phyloP scores from a whole-genome alignment of 2,329 filamentous ascomycete genomes.

The Diaporthe sp. region DNA sequence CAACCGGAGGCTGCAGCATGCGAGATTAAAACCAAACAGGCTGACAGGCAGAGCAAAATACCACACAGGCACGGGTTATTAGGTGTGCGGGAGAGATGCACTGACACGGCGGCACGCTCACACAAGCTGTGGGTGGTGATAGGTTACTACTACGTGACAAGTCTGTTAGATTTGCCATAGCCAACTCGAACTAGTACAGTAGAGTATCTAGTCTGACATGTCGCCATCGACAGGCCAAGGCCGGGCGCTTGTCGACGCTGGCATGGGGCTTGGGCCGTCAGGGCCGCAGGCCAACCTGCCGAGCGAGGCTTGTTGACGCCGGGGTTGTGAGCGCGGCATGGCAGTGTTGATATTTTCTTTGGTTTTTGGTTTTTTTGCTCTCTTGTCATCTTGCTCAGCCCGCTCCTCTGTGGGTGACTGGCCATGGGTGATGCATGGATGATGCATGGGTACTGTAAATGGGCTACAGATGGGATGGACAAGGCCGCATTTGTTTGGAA shows the following conservation, averaged over 20 bases:
- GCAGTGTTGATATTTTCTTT: not conserved
- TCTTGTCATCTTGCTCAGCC: not conserved
- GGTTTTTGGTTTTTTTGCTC: not conserved
- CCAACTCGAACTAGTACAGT: not conserved
- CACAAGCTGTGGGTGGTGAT: not conserved
- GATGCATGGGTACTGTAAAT: not conserved
- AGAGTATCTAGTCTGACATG: not conserved
- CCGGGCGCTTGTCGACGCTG: conserved; percentile 6
- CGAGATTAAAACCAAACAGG: conserved; percentile 28
- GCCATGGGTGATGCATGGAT: not conserved
- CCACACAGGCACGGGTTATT: too few relatives aligned
- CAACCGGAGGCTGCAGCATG: conserved; percentile 11
- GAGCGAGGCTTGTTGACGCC: conserved; percentile 1
- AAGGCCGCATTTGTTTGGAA: conserved; percentile 19
- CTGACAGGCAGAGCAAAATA: not conserved
- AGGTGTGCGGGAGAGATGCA: not conserved
- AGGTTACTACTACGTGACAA: not conserved
- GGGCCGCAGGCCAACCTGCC: conserved; percentile 20
- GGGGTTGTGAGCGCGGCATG: not conserved
- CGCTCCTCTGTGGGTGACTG: not conserved
- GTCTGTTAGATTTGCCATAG: not conserved
- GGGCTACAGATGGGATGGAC: conserved; percentile 2
- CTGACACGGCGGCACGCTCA: not conserved
- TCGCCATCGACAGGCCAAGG: not conserved
- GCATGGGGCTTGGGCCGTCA: not conserved